phyloP scores from a whole-genome alignment of 495 filamentous ascomycete genomes.

The Xylaria grammica region DNA sequence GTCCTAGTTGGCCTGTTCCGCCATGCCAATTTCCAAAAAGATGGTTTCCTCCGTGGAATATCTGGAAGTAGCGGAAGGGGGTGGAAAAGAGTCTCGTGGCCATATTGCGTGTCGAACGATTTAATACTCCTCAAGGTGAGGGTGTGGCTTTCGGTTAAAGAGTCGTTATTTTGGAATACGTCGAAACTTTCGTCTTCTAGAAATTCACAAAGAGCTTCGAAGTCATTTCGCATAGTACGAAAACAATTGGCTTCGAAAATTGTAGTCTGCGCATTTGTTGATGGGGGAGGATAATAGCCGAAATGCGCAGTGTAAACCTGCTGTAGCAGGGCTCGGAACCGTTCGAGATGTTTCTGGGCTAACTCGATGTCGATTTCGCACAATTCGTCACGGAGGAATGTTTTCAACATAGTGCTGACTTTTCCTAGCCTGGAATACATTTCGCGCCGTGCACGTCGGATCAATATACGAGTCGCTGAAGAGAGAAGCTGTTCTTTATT shows the following conservation, averaged over 20 bases:
- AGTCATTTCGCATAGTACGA: slow-evolving; percentile 63
- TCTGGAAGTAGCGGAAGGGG: slow-evolving; percentile 65
- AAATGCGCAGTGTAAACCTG: slow-evolving; percentile 64
- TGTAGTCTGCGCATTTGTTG: slow-evolving; percentile 33
- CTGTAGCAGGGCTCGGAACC: slow-evolving; percentile 66
- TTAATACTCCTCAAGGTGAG: slow-evolving; percentile 64
- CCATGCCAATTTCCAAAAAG: slow-evolving; percentile 33
- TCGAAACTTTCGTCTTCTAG: slow-evolving; percentile 61
- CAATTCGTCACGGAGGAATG: slow-evolving; percentile 67
- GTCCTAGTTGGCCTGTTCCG: slow-evolving; percentile 37
- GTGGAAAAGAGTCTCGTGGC: slow-evolving; percentile 57
- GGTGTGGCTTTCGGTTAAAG: slow-evolving; percentile 59
- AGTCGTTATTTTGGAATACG: slow-evolving; percentile 42
- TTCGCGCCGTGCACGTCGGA: slow-evolving; percentile 63
- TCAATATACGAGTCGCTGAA: slow-evolving; percentile 59
- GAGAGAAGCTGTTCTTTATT: slow-evolving; percentile 55
- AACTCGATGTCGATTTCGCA: slow-evolving; percentile 60
- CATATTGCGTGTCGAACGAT: slow-evolving; percentile 62
- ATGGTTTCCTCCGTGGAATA: slow-evolving; percentile 24
- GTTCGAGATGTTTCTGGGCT: slow-evolving; percentile 63
- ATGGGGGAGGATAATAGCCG: slow-evolving; percentile 67
- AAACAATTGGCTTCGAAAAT: slow-evolving; percentile 59
- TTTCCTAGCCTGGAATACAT: slow-evolving; percentile 64
- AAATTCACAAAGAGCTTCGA: slow-evolving; percentile 65
- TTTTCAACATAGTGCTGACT: slow-evolving; percentile 53